These are phyloP conservation scores for Pleurotus ostreatus DNA, from an alignment of 768 basidiomycete species.

Conservation along the genomic window DNA sequence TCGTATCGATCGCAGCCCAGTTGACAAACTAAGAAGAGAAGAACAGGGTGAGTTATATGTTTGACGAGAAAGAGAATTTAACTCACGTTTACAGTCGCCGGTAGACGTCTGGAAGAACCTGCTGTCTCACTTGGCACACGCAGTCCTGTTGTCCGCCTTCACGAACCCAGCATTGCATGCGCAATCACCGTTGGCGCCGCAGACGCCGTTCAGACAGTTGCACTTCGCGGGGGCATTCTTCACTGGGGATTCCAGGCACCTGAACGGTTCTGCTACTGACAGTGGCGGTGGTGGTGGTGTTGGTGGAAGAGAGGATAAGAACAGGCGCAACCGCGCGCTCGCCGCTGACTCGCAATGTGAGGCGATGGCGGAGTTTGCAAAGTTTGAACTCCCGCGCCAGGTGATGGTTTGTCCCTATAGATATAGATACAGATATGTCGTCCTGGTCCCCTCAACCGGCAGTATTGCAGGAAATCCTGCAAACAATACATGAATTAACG, in stretches of 20 bases:
- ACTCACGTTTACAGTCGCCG: slow-evolving; percentile 59
- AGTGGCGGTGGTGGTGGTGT: no score
- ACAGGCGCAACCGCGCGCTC: no score
- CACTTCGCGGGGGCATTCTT: slow-evolving; percentile 57
- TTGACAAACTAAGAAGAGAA: slow-evolving; percentile 43
- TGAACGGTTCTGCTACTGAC: slow-evolving; percentile 5
- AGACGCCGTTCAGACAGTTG: slow-evolving; percentile 77
- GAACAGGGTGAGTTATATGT: no score
- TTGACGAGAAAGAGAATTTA: no score
- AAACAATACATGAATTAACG: slow-evolving; percentile 89
- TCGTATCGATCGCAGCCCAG: slow-evolving; percentile 64
- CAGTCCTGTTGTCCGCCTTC: slow-evolving; percentile 56
- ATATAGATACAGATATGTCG: slow-evolving; percentile 41
- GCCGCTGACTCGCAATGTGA: no score
- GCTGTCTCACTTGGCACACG: slow-evolving; percentile 56
- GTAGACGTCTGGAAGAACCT: slow-evolving; percentile 59
- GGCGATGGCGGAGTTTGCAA: no score
- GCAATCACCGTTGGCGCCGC: slow-evolving; percentile 63
- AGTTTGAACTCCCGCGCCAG: no score
- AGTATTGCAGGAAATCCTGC: slow-evolving; percentile 88
- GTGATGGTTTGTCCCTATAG: not conserved
- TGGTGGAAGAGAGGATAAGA: no score
- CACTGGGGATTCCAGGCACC: slow-evolving; percentile 49
- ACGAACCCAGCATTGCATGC: slow-evolving; percentile 60
- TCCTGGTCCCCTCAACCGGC: slow-evolving; percentile 82